phyloP scores from a whole-genome alignment of 148 eudicot species.

The Euryodendron excelsum region DNA sequence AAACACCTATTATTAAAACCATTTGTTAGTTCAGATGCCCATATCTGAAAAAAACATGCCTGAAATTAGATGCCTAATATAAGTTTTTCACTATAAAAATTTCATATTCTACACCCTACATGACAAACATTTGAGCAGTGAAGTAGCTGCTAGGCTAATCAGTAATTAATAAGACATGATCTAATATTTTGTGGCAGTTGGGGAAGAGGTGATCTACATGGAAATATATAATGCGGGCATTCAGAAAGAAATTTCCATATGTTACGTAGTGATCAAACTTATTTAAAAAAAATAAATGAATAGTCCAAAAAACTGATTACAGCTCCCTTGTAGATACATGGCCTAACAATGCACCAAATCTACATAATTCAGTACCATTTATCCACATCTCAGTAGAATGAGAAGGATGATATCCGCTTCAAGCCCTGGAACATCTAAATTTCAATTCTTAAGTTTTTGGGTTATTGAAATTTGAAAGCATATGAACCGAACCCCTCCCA shows the following conservation, averaged over 20 bases:
- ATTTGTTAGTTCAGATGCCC: not conserved
- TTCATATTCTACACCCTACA: not conserved
- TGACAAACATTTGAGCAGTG: not conserved
- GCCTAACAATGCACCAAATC: not conserved
- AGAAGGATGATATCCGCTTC: not conserved
- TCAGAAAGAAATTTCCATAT: not conserved
- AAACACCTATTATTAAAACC: constrained; percentile 57
- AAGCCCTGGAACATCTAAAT: not conserved
- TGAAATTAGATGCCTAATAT: not conserved
- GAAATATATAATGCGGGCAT: not conserved
- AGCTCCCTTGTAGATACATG: too few species aligned
- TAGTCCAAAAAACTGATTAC: too few species aligned
- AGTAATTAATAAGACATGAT: not conserved
- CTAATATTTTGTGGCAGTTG: not conserved
- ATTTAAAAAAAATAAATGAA: not conserved
- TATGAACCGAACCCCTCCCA: too few species aligned
- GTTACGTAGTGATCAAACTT: not conserved
- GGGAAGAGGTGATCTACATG: not conserved
- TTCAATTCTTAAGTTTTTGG: not conserved
- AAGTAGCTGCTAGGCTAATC: not conserved
- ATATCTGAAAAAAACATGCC: not conserved
- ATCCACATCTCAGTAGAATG: not conserved
- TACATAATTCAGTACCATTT: not conserved
- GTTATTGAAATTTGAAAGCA: not conserved
- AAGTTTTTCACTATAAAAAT: not conserved